A percentile compares a stretch with the other conserved stretches of the same genome.
phyloP scores from a whole-genome alignment of 805 yeast species.

The Pichia cabralensis region DNA sequence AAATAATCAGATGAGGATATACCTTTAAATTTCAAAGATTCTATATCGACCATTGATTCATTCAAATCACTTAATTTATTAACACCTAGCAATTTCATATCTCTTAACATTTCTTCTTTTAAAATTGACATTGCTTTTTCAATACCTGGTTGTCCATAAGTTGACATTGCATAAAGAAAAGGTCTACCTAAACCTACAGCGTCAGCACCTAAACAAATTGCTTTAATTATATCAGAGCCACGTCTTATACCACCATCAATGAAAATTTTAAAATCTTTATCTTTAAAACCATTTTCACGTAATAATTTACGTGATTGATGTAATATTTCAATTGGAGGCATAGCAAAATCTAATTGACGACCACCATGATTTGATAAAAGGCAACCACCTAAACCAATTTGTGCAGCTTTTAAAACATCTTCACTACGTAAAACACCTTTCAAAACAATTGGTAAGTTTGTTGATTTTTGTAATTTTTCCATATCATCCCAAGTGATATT shows the following conservation, averaged over 20 bases:
- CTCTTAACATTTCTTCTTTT: constrained; percentile 46
- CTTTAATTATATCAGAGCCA: constrained; percentile 70
- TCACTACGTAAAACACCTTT: constrained; percentile 60
- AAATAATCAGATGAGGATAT: constrained; percentile 54
- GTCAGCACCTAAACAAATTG: constrained; percentile 64
- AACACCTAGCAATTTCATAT: constrained; percentile 56
- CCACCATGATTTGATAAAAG: constrained; percentile 70
- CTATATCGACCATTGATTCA: constrained; percentile 28
- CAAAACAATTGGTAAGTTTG: constrained; percentile 40
- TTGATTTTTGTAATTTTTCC: constrained; percentile 38
- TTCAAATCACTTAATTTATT: constrained; percentile 35
- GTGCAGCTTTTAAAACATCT: constrained; percentile 49
- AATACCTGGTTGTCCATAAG: constrained; percentile 69
- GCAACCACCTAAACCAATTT: constrained; percentile 49
- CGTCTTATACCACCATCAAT: constrained; percentile 73
- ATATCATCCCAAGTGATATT: constrained; percentile 51
- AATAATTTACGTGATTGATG: constrained; percentile 43
- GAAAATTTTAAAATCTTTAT: constrained; percentile 47
- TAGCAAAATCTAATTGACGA: constrained; percentile 52
- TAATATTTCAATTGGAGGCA: constrained; percentile 51
- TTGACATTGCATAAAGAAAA: constrained; percentile 65
- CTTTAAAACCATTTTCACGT: constrained; percentile 26
- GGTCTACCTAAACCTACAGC: constrained; percentile 66
- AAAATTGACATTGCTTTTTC: constrained; percentile 31
- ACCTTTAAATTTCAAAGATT: constrained; percentile 35